Evolutionary conservation across 1,284 basidiomycete species (phyloP), one percentile per base, ranked within the genome.

Genomic region (Flammula alnicola): DNA sequence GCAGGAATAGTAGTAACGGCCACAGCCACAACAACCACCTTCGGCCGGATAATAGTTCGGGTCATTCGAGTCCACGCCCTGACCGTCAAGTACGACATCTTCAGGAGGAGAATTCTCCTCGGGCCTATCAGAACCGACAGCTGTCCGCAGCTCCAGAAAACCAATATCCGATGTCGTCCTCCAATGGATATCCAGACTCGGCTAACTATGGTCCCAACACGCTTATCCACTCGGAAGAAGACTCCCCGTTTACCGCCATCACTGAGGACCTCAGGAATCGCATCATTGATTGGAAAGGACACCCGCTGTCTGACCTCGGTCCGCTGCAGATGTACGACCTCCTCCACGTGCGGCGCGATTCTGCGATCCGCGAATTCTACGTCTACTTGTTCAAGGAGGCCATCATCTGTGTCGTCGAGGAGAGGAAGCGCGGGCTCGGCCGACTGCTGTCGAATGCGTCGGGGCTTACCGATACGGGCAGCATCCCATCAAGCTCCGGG

Each of bases 381-480:
- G 92, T 98, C 50, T 98, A 98, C 70, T 82, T 99, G 32, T 98
- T 98, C 81, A 87, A 89, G 62, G 93, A 98, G 65, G 96, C 96
- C 8, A 88, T 99, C 52, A 93, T 98, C 53, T 99, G 95, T 68
- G 92, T 98, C 11, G 84, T 91, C 17, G 96, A 98, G 66, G 95
- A 98, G 71, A 90, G 88, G 74, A 94, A 92, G 63, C 85, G 88
- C 17, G 78, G 85, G 1, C 74, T 93, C 1, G 85, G 85, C 4
- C 79, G 91, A 40, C 76, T 93, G 39, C 72, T 91, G 3, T 81
- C 83, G 25, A 80, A 76, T 36, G 77, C 81, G 4, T 76, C 78
- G 2, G 73, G 75, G 20, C 63, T 75, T 49, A 78, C 76, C 35
- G 78, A 81, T 51, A 62, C 75, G 4, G 68, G 68, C 11, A 75